Base-by-base conservation (phyloP, 768 basidiomycete genomes). In the Vararia minispora region DNA sequence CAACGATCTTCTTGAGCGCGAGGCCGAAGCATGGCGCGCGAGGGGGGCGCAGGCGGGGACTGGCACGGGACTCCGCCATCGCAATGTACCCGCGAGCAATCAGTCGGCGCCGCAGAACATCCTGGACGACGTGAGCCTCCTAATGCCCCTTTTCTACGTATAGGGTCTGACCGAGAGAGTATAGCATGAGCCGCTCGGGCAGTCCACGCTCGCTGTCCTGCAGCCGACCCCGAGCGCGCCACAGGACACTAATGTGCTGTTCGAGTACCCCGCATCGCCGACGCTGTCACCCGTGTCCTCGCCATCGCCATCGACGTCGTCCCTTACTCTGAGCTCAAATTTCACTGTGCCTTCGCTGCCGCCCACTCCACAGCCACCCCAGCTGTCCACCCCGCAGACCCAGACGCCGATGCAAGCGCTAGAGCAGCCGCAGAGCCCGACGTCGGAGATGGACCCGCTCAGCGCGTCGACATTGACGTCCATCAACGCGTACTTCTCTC, bases 1-100 rank as follows among this genome's bases (percentile, higher is more conserved):
- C 17, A 39, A 40, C 14, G 17, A 28, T 16, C 39, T 48, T 22
- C 42, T 43, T 14, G 24, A 34, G 29, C 34, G 33, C 16, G 47
- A 48, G 32, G 44, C 33, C 7, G 40, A 43, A 25, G 39, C 33
- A 10, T 33, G 47, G 33, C 28, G 28, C n/a, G n/a, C n/a, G n/a
- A n/a, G 16, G 36, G 28, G 14, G 36, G 29, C 27, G 35, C 34
- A 23, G 39, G 39, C 32, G 11, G 33, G 7, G 41, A 37, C n/a
- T 28, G 38, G 28, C 27, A 43, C 45, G 16, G 41, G 47, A 16
- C 26, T 46, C 5, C 35, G 41, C 16, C 24, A 11, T 12, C 28
- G 47, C 14, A 40, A 28, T 28, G 18, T 23, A n/a, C 22, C 35
- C 12, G 37, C 33, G 6, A 17, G 39, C 23, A 28, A 29, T 27